Evolutionary conservation across 2,329 filamentous ascomycete genomes (phyloP).

Genomic region (Fusarium pseudocircinatum): DNA sequence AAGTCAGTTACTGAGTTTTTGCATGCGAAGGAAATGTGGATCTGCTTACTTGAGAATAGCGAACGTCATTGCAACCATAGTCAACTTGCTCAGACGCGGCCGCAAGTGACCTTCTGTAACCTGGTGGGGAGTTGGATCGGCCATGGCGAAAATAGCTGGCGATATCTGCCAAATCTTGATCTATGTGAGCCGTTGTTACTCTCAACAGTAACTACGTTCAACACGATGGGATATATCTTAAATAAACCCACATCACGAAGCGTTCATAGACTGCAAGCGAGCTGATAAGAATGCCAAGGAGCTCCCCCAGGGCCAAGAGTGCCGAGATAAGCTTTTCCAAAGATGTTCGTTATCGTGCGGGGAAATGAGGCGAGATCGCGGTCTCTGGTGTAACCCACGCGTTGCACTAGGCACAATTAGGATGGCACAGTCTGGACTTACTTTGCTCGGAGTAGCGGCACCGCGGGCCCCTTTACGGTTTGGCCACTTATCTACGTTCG

Average conservation of each 20-base stretch:
- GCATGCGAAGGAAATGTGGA: rapidly evolving
- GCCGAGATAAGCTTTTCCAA: neutral
- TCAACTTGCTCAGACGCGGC: neutral
- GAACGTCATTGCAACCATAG: neutral
- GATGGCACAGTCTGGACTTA: conserved; percentile 2
- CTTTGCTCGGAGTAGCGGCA: neutral
- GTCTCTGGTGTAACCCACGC: neutral
- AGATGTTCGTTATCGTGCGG: neutral
- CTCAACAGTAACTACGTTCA: neutral
- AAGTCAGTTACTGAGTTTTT: neutral
- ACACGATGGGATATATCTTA: neutral
- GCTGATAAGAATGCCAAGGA: neutral
- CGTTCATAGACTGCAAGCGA: neutral
- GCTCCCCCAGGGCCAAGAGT: neutral
- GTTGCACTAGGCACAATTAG: neutral
- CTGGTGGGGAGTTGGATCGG: neutral
- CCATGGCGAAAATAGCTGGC: neutral
- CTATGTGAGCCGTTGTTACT: neutral
- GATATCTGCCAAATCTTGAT: neutral
- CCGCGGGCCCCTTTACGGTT: neutral
- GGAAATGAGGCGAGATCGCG: neutral
- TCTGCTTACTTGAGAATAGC: neutral
- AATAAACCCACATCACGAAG: neutral
- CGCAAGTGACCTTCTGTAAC: neutral
- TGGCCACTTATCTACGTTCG: neutral